Conservation (phyloP, 768 basidiomycete species). For the Suillus clintonianus region DNA sequence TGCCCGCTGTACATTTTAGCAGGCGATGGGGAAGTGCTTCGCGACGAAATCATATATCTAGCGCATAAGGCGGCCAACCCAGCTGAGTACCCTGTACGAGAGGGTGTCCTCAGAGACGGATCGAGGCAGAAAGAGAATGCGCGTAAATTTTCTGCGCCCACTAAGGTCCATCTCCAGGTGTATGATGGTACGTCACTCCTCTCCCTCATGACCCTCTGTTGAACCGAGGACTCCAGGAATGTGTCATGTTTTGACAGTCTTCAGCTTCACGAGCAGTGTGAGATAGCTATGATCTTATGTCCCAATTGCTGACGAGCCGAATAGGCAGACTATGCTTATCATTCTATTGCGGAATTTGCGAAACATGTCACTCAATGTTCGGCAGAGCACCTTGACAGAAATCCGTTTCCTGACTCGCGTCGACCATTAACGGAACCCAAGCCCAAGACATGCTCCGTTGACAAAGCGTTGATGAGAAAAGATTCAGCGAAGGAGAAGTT, state of each 20-base stretch:
- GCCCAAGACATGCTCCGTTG: conserved; percentile 5
- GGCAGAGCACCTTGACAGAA: conserved; percentile 36
- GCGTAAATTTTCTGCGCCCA: conserved; percentile 51
- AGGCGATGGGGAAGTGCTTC: conserved; percentile 72
- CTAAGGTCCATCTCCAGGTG: conserved; percentile 73
- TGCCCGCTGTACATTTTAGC: conserved; percentile 74
- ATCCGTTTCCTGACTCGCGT: conserved; percentile 51
- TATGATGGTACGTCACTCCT: conserved; percentile 58
- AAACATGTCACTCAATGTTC: conserved; percentile 50
- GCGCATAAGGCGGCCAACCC: conserved; percentile 84
- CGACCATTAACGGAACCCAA: conserved; percentile 28
- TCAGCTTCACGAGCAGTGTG: conserved; percentile 64
- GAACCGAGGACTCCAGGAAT: conserved; percentile 45
- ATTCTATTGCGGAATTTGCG: conserved; percentile 57
- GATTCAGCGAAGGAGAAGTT: conserved; percentile 8
- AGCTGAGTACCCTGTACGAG: conserved; percentile 57
- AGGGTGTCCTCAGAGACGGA: conserved; percentile 49
- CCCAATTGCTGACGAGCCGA: not conserved
- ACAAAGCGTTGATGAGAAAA: conserved; percentile 14
- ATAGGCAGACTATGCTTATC: conserved; percentile 62
- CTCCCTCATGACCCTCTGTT: not conserved
- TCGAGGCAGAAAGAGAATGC: conserved; percentile 53
- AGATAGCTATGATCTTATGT: conserved; percentile 19
- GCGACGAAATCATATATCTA: conserved; percentile 77
- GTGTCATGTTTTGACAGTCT: conserved; percentile 75